Evolutionary conservation across 805 yeast genomes (phyloP).

Genomic region (Ascoidea asiatica): DNA sequence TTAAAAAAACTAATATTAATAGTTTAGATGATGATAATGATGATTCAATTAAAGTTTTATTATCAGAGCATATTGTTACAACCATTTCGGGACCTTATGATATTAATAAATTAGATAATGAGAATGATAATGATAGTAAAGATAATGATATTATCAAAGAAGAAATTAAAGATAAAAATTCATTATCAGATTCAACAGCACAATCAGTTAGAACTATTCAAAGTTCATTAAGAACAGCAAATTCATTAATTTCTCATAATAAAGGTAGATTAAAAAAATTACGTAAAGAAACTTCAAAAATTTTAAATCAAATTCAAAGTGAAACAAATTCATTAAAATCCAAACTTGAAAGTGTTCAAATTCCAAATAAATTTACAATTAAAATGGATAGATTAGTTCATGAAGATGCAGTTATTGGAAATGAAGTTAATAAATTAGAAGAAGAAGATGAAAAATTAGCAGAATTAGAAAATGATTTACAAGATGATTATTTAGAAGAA

Average conservation of each 20-base stretch:
- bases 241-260: no score
- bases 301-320: constrained; percentile 11
- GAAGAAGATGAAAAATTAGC: constrained; percentile 15
- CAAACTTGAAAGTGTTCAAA: constrained; percentile 7
- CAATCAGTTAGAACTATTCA: neutral
- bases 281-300: constrained; percentile 6
- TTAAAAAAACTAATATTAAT: constrained; percentile 20
- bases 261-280: constrained; percentile 12
- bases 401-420: neutral
- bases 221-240: neutral
- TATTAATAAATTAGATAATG: neutral
- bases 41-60: neutral
- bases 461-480: constrained; percentile 21
- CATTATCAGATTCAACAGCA: no score
- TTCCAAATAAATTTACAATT: constrained; percentile 10
- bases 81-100: neutral
- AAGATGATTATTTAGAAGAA: constrained; percentile 23
- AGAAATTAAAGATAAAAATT: no score
- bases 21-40: constrained; percentile 18
- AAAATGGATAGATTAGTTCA: constrained; percentile 14
- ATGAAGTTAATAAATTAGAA: constrained; percentile 2
- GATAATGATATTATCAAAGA: neutral
- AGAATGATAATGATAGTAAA: no score
- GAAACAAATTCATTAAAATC: constrained; percentile 13
- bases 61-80: neutral